Conservation (phyloP, 371 early-diverging fungal genomes). For the Funneliformis caledonium region DNA sequence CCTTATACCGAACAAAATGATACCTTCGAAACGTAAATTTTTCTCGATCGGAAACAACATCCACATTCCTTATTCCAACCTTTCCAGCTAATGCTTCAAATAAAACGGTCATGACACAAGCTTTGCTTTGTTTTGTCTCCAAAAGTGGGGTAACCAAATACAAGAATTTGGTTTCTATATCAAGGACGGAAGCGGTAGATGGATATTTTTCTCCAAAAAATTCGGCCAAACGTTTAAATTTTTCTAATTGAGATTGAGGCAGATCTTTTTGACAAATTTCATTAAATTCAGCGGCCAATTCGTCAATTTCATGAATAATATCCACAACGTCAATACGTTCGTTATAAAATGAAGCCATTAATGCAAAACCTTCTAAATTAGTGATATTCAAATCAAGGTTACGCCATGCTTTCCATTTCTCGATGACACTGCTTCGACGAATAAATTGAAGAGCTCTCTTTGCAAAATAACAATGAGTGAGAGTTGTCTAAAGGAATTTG, state of each 20-base stretch:
- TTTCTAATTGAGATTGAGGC: constrained; percentile 17
- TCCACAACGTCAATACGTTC: constrained; percentile 26
- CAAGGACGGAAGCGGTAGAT: constrained; percentile 18
- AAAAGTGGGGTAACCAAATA: constrained; percentile 19
- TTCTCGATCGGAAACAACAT: constrained; percentile 33
- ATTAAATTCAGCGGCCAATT: constrained; percentile 28
- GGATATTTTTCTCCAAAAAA: constrained; percentile 28
- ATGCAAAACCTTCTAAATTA: constrained; percentile 29
- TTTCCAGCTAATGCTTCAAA: constrained; percentile 26
- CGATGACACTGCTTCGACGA: constrained; percentile 16
- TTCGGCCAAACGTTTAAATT: constrained; percentile 2
- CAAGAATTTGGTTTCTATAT: constrained; percentile 34
- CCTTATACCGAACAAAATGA: constrained; percentile 29
- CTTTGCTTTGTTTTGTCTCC: constrained; percentile 37
- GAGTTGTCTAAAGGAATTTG: constrained; percentile 17
- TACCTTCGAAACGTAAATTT: constrained; percentile 22
- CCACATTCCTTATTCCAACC: constrained; percentile 29
- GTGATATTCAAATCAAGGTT: not conserved
- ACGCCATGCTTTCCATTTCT: constrained; percentile 37
- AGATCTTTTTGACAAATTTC: not conserved
- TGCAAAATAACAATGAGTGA: constrained; percentile 39
- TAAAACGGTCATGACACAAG: constrained; percentile 21
- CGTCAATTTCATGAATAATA: constrained; percentile 25
- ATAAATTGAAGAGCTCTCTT: constrained; percentile 32
- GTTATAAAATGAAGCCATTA: constrained; percentile 38